Evolutionary conservation across 495 filamentous ascomycete genomes (phyloP).

Genomic region (Hypoxylon subgilvum): DNA sequence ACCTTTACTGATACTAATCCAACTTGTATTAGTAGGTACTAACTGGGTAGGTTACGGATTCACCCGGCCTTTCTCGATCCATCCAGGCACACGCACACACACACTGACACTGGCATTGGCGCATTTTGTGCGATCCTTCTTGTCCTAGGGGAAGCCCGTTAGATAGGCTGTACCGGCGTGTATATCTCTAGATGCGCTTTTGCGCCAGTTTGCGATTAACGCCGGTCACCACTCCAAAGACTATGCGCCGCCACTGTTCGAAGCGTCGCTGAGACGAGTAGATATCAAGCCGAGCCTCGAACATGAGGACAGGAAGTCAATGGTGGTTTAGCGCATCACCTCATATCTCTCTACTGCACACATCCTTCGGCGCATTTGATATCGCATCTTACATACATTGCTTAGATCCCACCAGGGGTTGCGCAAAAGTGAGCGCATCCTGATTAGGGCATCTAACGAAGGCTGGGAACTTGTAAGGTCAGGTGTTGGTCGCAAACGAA

Average conservation of each 20-base stretch:
- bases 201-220: conserved; percentile 23
- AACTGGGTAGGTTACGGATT: conserved; percentile 29
- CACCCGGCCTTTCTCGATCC: conserved; percentile 37
- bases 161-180: conserved; percentile 10
- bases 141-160: conserved; percentile 20
- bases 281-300: conserved; percentile 27
- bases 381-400: conserved; percentile 4
- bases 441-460: neutral
- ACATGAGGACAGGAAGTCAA: conserved; percentile 13
- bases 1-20: neutral
- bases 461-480: too few relatives aligned
- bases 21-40: conserved; percentile 18
- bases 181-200: conserved; percentile 23
- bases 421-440: conserved; percentile 29
- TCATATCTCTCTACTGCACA: conserved; percentile 6
- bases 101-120: conserved; percentile 17
- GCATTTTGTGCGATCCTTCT: conserved; percentile 34
- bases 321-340: conserved; percentile 27
- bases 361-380: conserved; percentile 24
- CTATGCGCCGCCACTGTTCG: conserved; percentile 25
- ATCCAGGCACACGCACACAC: conserved; percentile 12
- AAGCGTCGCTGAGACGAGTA: conserved; percentile 16
- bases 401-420: neutral
- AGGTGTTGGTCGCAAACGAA: conserved; percentile 42
- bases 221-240: conserved; percentile 21